phyloP scores from a whole-genome alignment of 495 filamentous ascomycete genomes.

The Neurospora tetraspora region DNA sequence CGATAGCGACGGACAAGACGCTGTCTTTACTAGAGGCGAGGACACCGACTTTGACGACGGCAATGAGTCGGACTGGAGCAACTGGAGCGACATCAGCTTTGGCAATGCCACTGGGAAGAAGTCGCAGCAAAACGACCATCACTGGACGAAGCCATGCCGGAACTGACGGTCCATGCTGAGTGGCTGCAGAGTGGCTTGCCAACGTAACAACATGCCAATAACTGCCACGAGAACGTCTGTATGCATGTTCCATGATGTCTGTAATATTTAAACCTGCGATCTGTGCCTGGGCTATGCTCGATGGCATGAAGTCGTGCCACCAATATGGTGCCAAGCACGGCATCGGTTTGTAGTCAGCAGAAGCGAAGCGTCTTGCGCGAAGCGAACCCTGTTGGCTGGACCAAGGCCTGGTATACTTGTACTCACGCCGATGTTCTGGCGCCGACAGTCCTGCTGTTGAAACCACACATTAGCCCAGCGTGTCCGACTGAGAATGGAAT shows the following conservation, averaged over 20 bases:
- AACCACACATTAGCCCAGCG: background rate
- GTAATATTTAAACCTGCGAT: background rate
- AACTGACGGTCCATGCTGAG: background rate
- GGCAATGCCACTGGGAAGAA: background rate
- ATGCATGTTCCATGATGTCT: background rate
- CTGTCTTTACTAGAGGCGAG: slow-evolving; percentile 3
- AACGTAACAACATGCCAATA: background rate
- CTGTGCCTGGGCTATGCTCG: background rate
- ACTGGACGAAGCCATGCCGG: background rate
- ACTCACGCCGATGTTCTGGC: background rate
- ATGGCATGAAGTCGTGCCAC: background rate
- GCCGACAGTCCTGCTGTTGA: background rate
- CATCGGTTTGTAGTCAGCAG: background rate
- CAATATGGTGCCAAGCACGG: background rate
- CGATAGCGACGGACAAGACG: background rate
- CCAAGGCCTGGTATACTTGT: background rate
- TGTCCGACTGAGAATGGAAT: background rate
- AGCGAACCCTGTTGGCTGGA: background rate
- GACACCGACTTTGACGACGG: slow-evolving; percentile 3
- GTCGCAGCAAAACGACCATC: background rate
- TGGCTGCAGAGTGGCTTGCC: background rate
- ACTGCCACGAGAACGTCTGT: background rate
- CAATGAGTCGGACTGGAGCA: slow-evolving; percentile 6
- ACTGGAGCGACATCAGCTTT: background rate
- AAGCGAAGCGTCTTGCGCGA: background rate